Evolutionary conservation across 2,329 filamentous ascomycete species (phyloP).

Genomic region (Fusarium hostae): DNA sequence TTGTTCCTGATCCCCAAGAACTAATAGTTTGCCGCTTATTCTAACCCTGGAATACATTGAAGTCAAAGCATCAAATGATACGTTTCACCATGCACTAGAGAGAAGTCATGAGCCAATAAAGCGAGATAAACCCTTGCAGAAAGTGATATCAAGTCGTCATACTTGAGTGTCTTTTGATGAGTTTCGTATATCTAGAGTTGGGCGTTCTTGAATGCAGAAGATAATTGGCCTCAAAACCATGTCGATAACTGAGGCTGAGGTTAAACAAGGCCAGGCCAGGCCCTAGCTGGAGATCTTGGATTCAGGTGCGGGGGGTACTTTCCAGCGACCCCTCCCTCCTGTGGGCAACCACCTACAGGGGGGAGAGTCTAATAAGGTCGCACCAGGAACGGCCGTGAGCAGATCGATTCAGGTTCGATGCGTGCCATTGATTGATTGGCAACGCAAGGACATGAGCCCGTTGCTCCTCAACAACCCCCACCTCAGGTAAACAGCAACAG

Average conservation of each 20-base stretch:
- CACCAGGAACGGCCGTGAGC: slow-evolving; percentile 37
- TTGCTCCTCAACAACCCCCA: slow-evolving; percentile 45
- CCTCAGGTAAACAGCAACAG: slow-evolving; percentile 40
- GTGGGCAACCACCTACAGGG: slow-evolving; percentile 29
- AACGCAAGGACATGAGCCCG: slow-evolving; percentile 18
- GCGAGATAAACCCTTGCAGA: neutral
- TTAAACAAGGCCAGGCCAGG: neutral
- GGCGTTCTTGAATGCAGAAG: neutral
- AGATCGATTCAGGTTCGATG: slow-evolving; percentile 30
- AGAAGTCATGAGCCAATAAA: neutral
- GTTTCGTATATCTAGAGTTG: neutral
- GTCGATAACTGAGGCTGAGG: slow-evolving; percentile 17
- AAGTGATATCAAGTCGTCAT: neutral
- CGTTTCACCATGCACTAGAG: slow-evolving; percentile 12
- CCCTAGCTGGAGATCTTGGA: slow-evolving; percentile 10
- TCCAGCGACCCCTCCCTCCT: slow-evolving; percentile 18
- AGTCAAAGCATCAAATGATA: slow-evolving; percentile 11
- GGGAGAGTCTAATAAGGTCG: slow-evolving; percentile 22
- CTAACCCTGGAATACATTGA: neutral
- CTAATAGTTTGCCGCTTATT: slow-evolving; percentile 9
- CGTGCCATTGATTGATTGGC: slow-evolving; percentile 31
- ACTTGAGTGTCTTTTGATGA: neutral
- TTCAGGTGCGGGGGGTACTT: slow-evolving; percentile 30
- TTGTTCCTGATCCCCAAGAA: neutral
- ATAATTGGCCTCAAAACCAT: slow-evolving; percentile 15